Evolutionary conservation across 192 early-diverging fungal genomes (phyloP), one percentile per base, ranked within the genome.

Genomic region (Phycomyces blakesleeanus): DNA sequence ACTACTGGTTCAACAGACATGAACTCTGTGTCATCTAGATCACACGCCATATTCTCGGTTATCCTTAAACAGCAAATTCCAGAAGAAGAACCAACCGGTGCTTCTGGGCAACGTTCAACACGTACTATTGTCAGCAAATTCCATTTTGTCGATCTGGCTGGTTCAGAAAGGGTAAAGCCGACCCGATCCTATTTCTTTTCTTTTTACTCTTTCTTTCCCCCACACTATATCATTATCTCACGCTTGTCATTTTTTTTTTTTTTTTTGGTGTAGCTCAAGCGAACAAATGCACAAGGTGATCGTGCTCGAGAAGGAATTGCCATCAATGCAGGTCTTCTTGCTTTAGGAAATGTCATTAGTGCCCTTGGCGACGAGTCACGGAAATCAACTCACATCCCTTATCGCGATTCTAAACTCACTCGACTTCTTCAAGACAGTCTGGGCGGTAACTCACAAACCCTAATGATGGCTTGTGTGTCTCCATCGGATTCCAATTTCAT

Each of bases 111-210:
- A 14, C 18, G 5, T 3, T 22, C 29, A 18, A 37, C 29, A 54
- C 18, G 44, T 21, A 39, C 18, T 18, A 20, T 55, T 1, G 44
- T 60, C n/a, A 66, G 63, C 38, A 99, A 98, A 79, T 96, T 99
- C 64, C 90, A 97, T 65, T 99, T 99, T 83, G 97, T 99, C 29
- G 97, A 99, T 81, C 79, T 99, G 68, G 97, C 97, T 22, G 97
- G 97, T 22, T 96, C 93, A 15, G 96, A 99, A 79, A 79, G 91
- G 67, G 78, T 84, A 79, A 58, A 20, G n/a, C n/a, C 18, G 44
- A 14, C 22, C 25, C 20, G 7, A 12, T 15, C 6, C 57, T 39
- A 41, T 59, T 40, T 42, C 24, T 40, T 41, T 47, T 61, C n/a
- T 5, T 37, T 39, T 39, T 14, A 10, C 14, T 14, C 14, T 41